Evolutionary conservation across 2,329 filamentous ascomycete species (phyloP).

Genomic region (Lachnellula cervina): DNA sequence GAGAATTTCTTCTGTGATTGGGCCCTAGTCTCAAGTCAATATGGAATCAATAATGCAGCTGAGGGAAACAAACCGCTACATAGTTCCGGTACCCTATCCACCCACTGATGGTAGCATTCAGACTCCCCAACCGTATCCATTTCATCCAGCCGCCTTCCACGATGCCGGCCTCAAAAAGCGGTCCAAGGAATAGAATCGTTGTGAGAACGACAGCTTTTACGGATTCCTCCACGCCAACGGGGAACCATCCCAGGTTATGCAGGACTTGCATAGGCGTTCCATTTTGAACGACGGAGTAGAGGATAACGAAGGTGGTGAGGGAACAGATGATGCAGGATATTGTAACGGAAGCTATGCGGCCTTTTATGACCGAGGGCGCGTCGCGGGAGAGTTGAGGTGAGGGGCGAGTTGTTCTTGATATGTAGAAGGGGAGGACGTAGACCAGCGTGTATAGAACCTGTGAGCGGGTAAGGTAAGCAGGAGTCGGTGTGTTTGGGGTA

Average conservation of each 20-base stretch:
- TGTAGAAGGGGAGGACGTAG: conserved; percentile 90
- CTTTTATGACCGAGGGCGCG: conserved; percentile 82
- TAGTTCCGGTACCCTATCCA: conserved; percentile 85
- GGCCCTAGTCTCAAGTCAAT: conserved; percentile 48
- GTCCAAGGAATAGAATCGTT: conserved; percentile 73
- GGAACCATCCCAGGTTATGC: conserved; percentile 77
- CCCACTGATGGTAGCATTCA: conserved; percentile 59
- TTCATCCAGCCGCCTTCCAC: conserved; percentile 66
- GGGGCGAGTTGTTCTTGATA: conserved; percentile 72
- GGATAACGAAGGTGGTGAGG: conserved; percentile 59
- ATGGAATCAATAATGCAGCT: background rate
- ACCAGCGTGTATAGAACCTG: conserved; percentile 76
- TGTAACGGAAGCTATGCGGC: conserved; percentile 75
- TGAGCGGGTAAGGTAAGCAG: background rate
- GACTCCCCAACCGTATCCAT: conserved; percentile 53
- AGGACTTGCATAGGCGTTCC: conserved; percentile 51
- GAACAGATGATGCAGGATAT: conserved; percentile 68
- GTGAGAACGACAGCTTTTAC: conserved; percentile 64
- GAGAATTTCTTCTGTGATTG: conserved; percentile 86
- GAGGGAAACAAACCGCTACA: conserved; percentile 61
- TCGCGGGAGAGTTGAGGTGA: conserved; percentile 76
- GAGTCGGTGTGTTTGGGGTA: background rate
- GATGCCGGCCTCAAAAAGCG: conserved; percentile 73
- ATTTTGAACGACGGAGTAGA: conserved; percentile 47
- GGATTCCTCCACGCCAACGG: conserved; percentile 61